Evolutionary conservation across 2,329 filamentous ascomycete species (phyloP).

Genomic region (Fusarium aywerte): DNA sequence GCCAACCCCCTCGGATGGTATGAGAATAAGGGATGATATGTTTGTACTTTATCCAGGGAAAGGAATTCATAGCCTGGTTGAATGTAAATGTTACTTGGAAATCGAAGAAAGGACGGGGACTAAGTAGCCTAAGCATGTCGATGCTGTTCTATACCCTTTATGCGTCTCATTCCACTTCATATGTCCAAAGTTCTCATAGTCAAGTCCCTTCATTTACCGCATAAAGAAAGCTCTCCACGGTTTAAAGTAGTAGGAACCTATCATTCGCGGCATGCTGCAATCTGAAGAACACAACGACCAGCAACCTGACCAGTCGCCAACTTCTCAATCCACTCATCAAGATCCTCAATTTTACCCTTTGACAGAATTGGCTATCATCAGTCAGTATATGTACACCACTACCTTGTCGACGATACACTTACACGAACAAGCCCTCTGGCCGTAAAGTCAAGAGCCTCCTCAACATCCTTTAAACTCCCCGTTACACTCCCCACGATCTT

Average conservation of each 20-base stretch:
- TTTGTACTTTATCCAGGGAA: too few species aligned
- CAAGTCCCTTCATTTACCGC: not conserved
- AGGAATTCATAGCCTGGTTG: too few species aligned
- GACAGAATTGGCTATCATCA: slow-evolving; percentile 33
- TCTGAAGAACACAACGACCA: slow-evolving; percentile 40
- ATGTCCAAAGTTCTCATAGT: not conserved
- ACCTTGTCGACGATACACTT: not conserved
- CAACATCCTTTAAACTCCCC: slow-evolving; percentile 40
- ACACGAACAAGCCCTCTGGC: slow-evolving; percentile 40
- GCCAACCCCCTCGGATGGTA: too few species aligned
- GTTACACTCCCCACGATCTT: slow-evolving; percentile 44
- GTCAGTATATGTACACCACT: not conserved
- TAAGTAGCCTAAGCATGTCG: too few species aligned
- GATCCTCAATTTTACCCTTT: slow-evolving; percentile 43
- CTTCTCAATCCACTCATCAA: slow-evolving; percentile 41
- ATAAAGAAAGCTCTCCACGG: too few species aligned
- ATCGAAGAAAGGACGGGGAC: too few species aligned
- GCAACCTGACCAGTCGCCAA: slow-evolving; percentile 38
- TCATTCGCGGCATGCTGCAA: slow-evolving; percentile 21
- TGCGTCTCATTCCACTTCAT: too few species aligned
- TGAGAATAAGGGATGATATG: too few species aligned
- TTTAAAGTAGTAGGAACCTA: too few species aligned
- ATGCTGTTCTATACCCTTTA: too few species aligned
- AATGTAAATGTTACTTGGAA: too few species aligned
- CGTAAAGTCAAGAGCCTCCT: slow-evolving; percentile 45